Conservation (phyloP, 371 early-diverging fungal species). For the Mortierella sp. region DNA sequence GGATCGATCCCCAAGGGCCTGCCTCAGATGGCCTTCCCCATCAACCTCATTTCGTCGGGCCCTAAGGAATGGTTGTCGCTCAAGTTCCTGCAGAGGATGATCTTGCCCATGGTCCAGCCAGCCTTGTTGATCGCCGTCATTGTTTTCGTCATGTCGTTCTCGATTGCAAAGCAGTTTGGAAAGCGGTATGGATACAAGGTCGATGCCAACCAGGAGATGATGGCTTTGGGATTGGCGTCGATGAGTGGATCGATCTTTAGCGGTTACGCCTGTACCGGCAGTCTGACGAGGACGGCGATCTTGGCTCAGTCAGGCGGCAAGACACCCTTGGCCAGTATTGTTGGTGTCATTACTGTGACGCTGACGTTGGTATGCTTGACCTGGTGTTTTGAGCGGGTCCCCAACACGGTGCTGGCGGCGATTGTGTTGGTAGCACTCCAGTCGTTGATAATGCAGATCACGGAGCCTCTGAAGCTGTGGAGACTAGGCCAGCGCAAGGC, state of each 20-base stretch:
- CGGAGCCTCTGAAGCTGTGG: conserved; percentile 46
- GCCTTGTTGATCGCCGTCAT: conserved; percentile 60
- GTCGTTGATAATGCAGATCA: conserved; percentile 54
- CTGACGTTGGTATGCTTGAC: conserved; percentile 59
- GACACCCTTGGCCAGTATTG: conserved; percentile 56
- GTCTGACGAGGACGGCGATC: conserved; percentile 52
- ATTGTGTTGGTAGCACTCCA: conserved; percentile 60
- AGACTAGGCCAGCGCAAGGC: conserved; percentile 43
- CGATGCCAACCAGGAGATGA: conserved; percentile 60
- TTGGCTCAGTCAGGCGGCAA: conserved; percentile 46
- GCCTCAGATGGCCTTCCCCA: conserved; percentile 54
- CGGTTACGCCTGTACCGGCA: conserved; percentile 58
- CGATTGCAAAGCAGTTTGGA: conserved; percentile 63
- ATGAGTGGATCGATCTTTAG: conserved; percentile 60
- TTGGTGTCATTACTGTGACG: conserved; percentile 52
- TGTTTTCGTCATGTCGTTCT: conserved; percentile 63
- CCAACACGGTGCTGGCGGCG: conserved; percentile 58
- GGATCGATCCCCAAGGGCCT: conserved; percentile 64
- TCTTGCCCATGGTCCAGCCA: conserved; percentile 56
- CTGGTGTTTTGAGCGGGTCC: conserved; percentile 60
- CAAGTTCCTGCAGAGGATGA: conserved; percentile 23
- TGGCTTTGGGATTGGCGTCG: conserved; percentile 63
- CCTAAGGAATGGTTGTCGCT: conserved; percentile 47
- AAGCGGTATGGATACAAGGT: conserved; percentile 53
- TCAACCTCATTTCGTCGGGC: conserved; percentile 36